Percentiles rank a stretch among this genome's conserved stretches.
Conservation (phyloP, 352 stramenopile genomes). For the Phytophthora melonis region DNA sequence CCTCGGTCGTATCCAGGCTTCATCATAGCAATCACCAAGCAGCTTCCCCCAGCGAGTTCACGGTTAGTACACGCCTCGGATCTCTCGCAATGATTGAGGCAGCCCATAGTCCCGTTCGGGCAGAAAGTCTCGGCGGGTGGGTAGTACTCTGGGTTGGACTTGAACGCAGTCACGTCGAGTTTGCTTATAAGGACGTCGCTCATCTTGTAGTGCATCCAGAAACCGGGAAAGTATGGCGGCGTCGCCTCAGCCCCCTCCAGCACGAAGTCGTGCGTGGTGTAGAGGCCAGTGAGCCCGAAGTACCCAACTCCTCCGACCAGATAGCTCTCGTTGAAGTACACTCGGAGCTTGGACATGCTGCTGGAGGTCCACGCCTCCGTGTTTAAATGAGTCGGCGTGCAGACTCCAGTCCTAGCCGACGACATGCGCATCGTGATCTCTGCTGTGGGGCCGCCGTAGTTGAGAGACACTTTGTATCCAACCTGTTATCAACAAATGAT, state of each 20-base stretch:
- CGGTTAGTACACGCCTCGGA: constrained; percentile 53
- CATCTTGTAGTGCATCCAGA: constrained; percentile 61
- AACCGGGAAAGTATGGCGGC: constrained; percentile 47
- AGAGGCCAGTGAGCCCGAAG: constrained; percentile 53
- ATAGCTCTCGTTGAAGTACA: constrained; percentile 67
- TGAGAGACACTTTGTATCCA: constrained; percentile 48
- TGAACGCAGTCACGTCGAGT: constrained; percentile 36
- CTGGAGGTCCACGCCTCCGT: constrained; percentile 60
- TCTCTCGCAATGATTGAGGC: constrained; percentile 54
- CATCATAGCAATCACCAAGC: constrained; percentile 62
- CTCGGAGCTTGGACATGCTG: constrained; percentile 37
- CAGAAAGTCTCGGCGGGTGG: constrained; percentile 36
- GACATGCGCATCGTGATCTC: constrained; percentile 43
- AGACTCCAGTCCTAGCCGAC: constrained; percentile 42
- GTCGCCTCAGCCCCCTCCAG: constrained; percentile 16
- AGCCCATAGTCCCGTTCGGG: constrained; percentile 47
- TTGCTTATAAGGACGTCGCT: constrained; percentile 48
- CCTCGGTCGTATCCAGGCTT: constrained; percentile 49
- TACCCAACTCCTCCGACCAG: constrained; percentile 46
- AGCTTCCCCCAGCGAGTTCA: constrained; percentile 39
- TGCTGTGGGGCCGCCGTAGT: neutral
- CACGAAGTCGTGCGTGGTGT: constrained; percentile 57
- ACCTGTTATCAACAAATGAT: constrained; percentile 15
- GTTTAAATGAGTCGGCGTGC: constrained; percentile 66
- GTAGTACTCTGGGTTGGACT: constrained; percentile 41